phyloP scores from a whole-genome alignment of 306 rosid species.

The Sindora glabra region DNA sequence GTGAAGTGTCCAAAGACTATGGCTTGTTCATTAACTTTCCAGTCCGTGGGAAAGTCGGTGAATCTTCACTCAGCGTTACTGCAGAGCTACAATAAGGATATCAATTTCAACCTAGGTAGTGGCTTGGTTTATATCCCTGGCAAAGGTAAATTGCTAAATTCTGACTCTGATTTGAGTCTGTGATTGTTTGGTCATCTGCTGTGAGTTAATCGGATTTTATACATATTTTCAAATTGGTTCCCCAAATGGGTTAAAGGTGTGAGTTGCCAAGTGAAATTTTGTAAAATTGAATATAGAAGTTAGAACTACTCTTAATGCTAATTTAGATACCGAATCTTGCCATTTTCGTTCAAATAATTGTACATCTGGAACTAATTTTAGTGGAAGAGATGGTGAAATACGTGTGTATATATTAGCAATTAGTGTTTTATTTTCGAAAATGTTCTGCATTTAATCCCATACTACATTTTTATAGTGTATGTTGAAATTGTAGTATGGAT shows the following conservation, averaged over 20 bases:
- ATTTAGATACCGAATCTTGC: too few species aligned
- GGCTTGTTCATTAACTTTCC: constrained; percentile 59
- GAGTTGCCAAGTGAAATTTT: not conserved
- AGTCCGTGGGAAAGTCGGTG: not conserved
- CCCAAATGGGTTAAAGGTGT: too few species aligned
- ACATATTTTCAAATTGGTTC: not conserved
- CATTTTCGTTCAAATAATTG: too few species aligned
- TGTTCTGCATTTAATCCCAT: too few species aligned
- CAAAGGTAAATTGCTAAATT: constrained; percentile 56
- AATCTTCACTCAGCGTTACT: constrained; percentile 23
- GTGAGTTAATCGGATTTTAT: not conserved
- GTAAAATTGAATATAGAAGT: too few species aligned
- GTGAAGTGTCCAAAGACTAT: constrained; percentile 26
- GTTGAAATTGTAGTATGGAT: too few species aligned
- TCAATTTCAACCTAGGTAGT: constrained; percentile 57
- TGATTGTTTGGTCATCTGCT: constrained; percentile 1
- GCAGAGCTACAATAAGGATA: constrained; percentile 48
- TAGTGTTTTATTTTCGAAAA: too few species aligned
- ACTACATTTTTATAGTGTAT: too few species aligned
- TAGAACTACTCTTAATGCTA: too few species aligned
- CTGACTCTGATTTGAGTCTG: not conserved
- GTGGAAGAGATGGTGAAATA: too few species aligned
- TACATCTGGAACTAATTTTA: too few species aligned
- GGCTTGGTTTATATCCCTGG: constrained; percentile 60
- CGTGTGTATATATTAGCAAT: too few species aligned